These are phyloP conservation scores for Hypoxylon lenormandii DNA, from an alignment of 495 filamentous ascomycete species.

Conservation along the genomic window DNA sequence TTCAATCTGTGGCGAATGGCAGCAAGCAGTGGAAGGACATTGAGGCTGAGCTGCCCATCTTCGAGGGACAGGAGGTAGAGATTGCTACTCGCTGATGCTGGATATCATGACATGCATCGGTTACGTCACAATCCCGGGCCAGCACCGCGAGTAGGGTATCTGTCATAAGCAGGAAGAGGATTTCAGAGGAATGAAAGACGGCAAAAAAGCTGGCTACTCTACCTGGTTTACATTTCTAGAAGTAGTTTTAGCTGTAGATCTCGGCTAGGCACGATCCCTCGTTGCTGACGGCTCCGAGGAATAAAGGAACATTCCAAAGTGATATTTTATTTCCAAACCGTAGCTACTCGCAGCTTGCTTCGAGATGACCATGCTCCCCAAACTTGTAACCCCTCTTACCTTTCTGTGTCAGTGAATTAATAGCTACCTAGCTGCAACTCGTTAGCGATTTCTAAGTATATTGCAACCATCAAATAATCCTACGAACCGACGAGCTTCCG, in stretches of 20 bases:
- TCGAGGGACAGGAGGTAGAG: constrained; percentile 68
- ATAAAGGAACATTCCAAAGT: background rate
- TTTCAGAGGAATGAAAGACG: constrained; percentile 23
- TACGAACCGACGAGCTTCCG: background rate
- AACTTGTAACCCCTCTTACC: background rate
- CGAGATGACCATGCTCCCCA: background rate
- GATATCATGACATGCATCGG: background rate
- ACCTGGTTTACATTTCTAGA: constrained; percentile 22
- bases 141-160: constrained; percentile 17
- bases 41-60: constrained; percentile 68
- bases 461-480: background rate
- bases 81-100: constrained; percentile 34
- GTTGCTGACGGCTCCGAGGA: constrained; percentile 10
- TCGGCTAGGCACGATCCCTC: constrained; percentile 14
- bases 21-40: constrained; percentile 72
- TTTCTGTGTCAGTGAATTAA: background rate
- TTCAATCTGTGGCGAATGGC: constrained; percentile 68
- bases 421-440: background rate
- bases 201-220: constrained; percentile 27
- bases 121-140: constrained; percentile 12
- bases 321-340: background rate
- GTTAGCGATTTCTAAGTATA: background rate
- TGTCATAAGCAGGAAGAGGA: constrained; percentile 4
- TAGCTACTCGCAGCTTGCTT: background rate
- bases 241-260: constrained; percentile 38